Evolutionary conservation across 306 rosid species (phyloP), one percentile per base, ranked within the genome.

Genomic region (Cyamopsis tetragonoloba): DNA sequence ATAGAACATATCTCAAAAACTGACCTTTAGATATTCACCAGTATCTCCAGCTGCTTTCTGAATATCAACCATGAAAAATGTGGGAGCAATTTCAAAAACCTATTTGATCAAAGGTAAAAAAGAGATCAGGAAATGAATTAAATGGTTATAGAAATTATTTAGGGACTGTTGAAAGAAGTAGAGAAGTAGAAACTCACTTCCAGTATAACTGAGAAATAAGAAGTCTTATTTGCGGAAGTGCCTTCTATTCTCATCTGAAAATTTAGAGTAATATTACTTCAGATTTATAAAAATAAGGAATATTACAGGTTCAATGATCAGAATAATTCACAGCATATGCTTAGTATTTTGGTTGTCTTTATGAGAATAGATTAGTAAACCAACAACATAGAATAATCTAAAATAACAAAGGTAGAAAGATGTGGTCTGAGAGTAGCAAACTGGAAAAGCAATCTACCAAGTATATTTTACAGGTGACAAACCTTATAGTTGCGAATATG

Each of bases 241-340:
- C 96, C 93, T 80, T 91, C 97, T 64, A 91, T 91, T 85, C 97
- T 86, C 97, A 91, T 91, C 97, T 88, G 91, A 61, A 62, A 82
- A 51, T 76, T 70, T 20, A 79, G 14, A 48, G 19, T 22, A 71
- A 39, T 3, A n/a, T 62, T n/a, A 3, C 53, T 38, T 63, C 24
- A 53, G 54, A 23, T 65, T 63, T 51, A 20, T 39, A 13, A 55
- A 74, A 62, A 9, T 26, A 64, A 30, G 14, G 31, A 63, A 44
- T 50, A 3, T 43, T 15, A 57, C 51, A 65, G 63, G 44, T 63
- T 24, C 44, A 18, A 51, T 32, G 38, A 39, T 60, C 39, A n/a
- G 14, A 11, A 48, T 62, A 65, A 57, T 19, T 24, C 64, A 28
- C 30, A 64, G 18, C 32, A 64, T 22, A 13, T 65, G 53, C 20